Percentiles rank a stretch among this genome's conserved stretches.
These are phyloP conservation scores for Collybia nuda DNA, from an alignment of 768 basidiomycete genomes.

Conservation along the genomic window DNA sequence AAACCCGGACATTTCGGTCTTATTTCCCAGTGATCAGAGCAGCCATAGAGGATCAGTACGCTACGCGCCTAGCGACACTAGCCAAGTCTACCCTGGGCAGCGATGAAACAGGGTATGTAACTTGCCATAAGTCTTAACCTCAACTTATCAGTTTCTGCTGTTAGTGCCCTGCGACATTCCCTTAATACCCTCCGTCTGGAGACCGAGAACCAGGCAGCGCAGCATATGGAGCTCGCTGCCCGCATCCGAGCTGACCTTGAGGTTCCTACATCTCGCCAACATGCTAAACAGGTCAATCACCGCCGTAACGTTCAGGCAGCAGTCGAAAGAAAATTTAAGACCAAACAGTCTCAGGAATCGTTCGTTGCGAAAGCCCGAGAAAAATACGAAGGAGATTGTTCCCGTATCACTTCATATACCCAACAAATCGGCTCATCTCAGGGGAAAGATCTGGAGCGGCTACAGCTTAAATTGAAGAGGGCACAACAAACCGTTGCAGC, in stretches of 20 bases:
- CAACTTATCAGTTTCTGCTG: conserved; percentile 6
- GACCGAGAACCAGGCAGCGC: conserved; percentile 76
- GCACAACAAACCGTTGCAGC: conserved; percentile 84
- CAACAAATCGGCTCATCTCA: conserved; percentile 83
- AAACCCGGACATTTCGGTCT: not conserved
- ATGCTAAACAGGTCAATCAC: conserved; percentile 64
- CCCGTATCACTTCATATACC: conserved; percentile 87
- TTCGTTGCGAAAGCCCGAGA: conserved; percentile 86
- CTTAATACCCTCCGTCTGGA: conserved; percentile 80
- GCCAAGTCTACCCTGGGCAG: conserved; percentile 73
- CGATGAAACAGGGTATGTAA: conserved; percentile 88
- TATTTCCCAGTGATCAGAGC: conserved; percentile 47
- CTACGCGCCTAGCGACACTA: conserved; percentile 76
- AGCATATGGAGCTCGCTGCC: conserved; percentile 70
- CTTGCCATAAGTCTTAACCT: conserved; percentile 4
- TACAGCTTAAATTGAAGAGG: conserved; percentile 78
- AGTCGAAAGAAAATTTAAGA: conserved; percentile 88
- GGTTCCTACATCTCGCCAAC: conserved; percentile 55
- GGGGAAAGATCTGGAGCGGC: conserved; percentile 86
- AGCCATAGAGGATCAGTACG: conserved; percentile 92
- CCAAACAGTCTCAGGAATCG: conserved; percentile 80
- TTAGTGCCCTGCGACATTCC: conserved; percentile 77
- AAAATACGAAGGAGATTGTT: conserved; percentile 86
- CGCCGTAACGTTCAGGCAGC: conserved; percentile 66
- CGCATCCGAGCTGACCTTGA: conserved; percentile 77